A percentile compares a stretch with the other conserved stretches of the same genome.
These are phyloP conservation scores for Cryptococcus sp. DNA, from an alignment of 1,284 basidiomycete species.

Conservation along the genomic window DNA sequence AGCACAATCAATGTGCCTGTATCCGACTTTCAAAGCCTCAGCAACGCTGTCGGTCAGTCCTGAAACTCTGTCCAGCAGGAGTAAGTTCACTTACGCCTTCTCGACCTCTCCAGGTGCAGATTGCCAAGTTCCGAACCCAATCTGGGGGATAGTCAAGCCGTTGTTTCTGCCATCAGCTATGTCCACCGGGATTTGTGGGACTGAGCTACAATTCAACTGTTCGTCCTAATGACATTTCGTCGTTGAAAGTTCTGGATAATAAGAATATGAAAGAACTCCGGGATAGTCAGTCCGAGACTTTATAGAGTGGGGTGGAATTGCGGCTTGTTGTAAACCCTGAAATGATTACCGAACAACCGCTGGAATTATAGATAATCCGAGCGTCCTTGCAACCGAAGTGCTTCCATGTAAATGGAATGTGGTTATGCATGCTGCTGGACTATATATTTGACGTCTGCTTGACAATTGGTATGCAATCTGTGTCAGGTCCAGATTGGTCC, in stretches of 20 bases:
- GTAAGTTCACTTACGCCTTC: constrained; percentile 51
- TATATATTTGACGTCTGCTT: no score
- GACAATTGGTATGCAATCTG: no score
- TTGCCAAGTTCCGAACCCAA: constrained; percentile 80
- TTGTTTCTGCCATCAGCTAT: constrained; percentile 18
- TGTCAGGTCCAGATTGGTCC: no score
- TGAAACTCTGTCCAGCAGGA: neutral
- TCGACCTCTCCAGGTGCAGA: constrained; percentile 72
- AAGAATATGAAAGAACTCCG: neutral
- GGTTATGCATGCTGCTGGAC: no score
- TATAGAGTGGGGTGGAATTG: neutral
- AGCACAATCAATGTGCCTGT: constrained; percentile 75
- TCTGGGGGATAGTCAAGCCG: constrained; percentile 56
- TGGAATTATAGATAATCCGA: neutral
- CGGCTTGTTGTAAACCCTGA: neutral
- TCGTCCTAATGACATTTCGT: constrained; percentile 23
- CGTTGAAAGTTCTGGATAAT: neutral
- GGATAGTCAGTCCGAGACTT: neutral
- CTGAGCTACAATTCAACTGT: constrained; percentile 20
- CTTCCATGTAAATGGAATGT: no score
- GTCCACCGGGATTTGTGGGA: neutral
- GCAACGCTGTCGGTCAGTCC: constrained; percentile 51
- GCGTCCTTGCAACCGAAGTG: no score
- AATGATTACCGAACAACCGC: constrained; percentile 1
- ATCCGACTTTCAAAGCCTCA: constrained; percentile 65